These are phyloP conservation scores for Penicillium soppii DNA, from an alignment of 495 filamentous ascomycete species.

Conservation along the genomic window DNA sequence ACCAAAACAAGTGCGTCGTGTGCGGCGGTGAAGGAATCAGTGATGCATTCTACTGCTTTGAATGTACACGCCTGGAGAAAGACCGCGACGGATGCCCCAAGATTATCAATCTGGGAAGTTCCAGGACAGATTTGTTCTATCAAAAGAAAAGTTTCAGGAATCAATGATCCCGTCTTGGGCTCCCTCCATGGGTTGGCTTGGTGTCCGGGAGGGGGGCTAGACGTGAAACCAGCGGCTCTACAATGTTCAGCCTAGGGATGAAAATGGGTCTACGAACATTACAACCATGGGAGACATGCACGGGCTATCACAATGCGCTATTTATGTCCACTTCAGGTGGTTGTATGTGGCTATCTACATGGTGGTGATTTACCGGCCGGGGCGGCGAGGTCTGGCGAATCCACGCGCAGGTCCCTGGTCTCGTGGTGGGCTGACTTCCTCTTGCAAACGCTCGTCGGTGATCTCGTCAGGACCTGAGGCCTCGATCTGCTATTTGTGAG, in stretches of 20 bases:
- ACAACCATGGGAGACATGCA: neutral
- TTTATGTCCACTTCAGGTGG: slow-evolving; percentile 5
- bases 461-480: slow-evolving; percentile 75
- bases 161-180: slow-evolving; percentile 45
- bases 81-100: slow-evolving; percentile 98
- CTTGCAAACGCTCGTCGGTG: slow-evolving; percentile 64
- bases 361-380: slow-evolving; percentile 53
- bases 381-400: slow-evolving; percentile 88
- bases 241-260: slow-evolving; percentile 2
- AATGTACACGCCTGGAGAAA: slow-evolving; percentile 96
- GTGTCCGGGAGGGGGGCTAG: slow-evolving; percentile 11
- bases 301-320: neutral
- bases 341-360: slow-evolving; percentile 8
- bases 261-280: neutral
- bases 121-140: slow-evolving; percentile 91
- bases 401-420: slow-evolving; percentile 60
- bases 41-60: slow-evolving; percentile 99
- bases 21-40: slow-evolving; percentile 98
- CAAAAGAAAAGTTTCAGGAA: slow-evolving; percentile 76
- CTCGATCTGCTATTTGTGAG: slow-evolving; percentile 50
- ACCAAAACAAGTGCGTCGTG: slow-evolving; percentile 99
- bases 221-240: slow-evolving; percentile 3
- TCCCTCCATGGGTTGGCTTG: slow-evolving; percentile 14
- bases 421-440: slow-evolving; percentile 73
- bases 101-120: slow-evolving; percentile 97